Evolutionary conservation across 148 eudicot species (phyloP), one percentile per base, ranked within the genome.

Genomic region (Diospyros lotus): DNA sequence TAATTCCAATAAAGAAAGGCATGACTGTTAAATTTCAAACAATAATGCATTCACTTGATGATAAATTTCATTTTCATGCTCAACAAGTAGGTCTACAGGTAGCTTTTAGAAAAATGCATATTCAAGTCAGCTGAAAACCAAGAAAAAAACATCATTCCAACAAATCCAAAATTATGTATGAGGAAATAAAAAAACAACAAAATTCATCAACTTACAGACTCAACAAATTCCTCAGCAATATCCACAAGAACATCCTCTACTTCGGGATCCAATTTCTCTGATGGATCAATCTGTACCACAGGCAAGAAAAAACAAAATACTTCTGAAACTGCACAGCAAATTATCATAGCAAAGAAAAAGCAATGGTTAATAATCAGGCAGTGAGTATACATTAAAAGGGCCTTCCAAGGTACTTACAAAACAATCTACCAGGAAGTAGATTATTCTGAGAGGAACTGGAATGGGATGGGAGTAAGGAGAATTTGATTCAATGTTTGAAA

Each of bases 191-290:
- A 59, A 56, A 38, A n/a, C 6, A 18, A 9, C 13, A 44, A 44
- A 15, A 46, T 17, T 45, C 28, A 58, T 74, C 41, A 80, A 86
- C 97, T 89, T 80, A 95, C 98, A 46, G 97, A 92, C 50, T 95
- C 96, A 38, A 95, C 87, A 80, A 92, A 95, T 44, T 95, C 98
- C 46, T 95, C 98, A 58, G 97, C 98, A 76, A 95, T 92, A 73
- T 92, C 97, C 39, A 88, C 82, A 68, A 94, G 92, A 71, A 94
- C 81, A 80, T 92, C 97, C 87, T 94, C 97, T 73, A 94, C 97
- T 62, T 89, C 96, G 64, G 94, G 90, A 88, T 94, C 97, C 82
- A 94, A 76, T 53, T 75, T 90, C 77, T 89, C 98, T 18, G 88
- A 84, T 9, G 97, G 92, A 82, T 94, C 98, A 79, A 92, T 85